Evolutionary conservation across 225 moss, liverwort and hornwort species (phyloP), one percentile per base, ranked within the genome.

Genomic region (Bryoerythrophyllum caledonicum): DNA sequence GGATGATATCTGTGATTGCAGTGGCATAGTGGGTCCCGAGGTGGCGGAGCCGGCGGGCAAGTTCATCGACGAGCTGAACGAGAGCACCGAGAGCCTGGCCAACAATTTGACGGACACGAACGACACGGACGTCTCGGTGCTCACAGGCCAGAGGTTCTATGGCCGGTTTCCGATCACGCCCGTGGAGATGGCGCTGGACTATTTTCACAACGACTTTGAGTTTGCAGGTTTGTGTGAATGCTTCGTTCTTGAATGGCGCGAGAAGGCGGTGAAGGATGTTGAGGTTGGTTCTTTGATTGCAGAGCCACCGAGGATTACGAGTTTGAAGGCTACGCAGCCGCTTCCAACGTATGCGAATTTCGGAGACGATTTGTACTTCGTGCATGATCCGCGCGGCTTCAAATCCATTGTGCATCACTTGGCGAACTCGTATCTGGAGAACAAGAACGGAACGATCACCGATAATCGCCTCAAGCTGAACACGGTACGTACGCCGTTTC

Each of bases 141-240:
- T 89, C 46, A 78, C 83, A 34, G 93, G 89, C 1, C 87, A 93
- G 79, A 79, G 90, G 49, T 65, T 88, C 35, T 93, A 74, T 61
- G 89, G 89, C 71, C 72, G 82, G 27, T 84, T 91, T 48, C 85
- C 89, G 0, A 82, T 48, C 25, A 87, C 89, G 24, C 86, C 89
- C 15, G 84, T 91, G 34, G 91, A 87, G 75, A 93, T 93, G 91
- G 85, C 74, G 63, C 72, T 93, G 19, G 93, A 93, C 43, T 89
- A 87, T 30, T 74, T 79, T 51, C 41, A 72, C 28, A 86, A 89
- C 32, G 93, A 93, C 63, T 88, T 82, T 20, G 84, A 84, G 64
- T 81, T 53, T 56, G 91, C 91, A 82, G 89, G 72, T 73, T 21
- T 16, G 57, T 20, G 60, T 2, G 58, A 14, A 40, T 25, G 6